phyloP scores from a whole-genome alignment of 202 grass and related monocot genomes.

The Zizania palustris region DNA sequence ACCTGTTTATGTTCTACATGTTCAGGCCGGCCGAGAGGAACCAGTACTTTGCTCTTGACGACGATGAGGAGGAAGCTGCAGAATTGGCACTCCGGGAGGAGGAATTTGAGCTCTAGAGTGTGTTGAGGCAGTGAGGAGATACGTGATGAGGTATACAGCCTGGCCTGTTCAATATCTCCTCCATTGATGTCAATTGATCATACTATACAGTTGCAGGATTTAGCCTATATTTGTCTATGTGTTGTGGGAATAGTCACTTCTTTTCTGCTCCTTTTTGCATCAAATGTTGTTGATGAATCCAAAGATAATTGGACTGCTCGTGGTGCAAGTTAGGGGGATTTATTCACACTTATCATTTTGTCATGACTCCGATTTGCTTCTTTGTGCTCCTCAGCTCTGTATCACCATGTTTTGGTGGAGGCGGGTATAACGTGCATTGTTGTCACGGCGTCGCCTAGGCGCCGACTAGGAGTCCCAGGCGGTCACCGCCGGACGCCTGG shows the following conservation, averaged over 20 bases:
- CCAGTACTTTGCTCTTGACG: conserved; percentile 82
- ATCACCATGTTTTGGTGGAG: too few relatives aligned
- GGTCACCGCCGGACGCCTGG: too few relatives aligned
- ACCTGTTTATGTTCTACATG: conserved; percentile 93
- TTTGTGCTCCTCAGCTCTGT: neutral
- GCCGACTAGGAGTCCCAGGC: too few relatives aligned
- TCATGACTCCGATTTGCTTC: neutral
- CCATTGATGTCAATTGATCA: conserved; percentile 46
- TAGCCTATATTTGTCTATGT: conserved; percentile 54
- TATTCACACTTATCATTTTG: conserved; percentile 34
- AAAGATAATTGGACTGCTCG: conserved; percentile 42
- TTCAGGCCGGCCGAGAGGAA: conserved; percentile 91
- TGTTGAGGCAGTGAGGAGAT: neutral
- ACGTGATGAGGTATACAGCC: conserved; percentile 14
- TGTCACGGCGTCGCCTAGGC: too few relatives aligned
- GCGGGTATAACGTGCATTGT: too few relatives aligned
- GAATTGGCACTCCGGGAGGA: conserved; percentile 74
- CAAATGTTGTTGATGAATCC: conserved; percentile 21
- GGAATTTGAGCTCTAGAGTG: conserved; percentile 82
- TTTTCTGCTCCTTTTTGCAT: conserved; percentile 34
- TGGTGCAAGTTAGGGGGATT: conserved; percentile 41
- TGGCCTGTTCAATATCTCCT: conserved; percentile 30
- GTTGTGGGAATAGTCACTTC: conserved; percentile 36
- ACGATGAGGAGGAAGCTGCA: conserved; percentile 89
- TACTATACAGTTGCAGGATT: conserved; percentile 62